Base-by-base conservation (phyloP, 257 asterid species). In the Prunella vulgaris region DNA sequence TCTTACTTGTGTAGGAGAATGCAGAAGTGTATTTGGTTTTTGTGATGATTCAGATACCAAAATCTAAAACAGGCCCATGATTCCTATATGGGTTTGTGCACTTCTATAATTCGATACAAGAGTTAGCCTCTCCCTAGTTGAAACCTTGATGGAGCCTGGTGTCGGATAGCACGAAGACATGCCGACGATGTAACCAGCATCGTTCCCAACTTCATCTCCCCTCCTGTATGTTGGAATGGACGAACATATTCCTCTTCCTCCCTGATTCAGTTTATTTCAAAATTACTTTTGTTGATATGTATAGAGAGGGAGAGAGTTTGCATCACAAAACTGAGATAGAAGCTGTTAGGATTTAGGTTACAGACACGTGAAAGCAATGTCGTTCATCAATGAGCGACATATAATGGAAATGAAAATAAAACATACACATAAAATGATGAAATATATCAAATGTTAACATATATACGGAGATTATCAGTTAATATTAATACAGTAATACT, bases 41-140 rank as follows among this genome's bases (percentile, higher is more conserved):
- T 73, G 18, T 2, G 88, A 76, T 22, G 90, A 68, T 66, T 80
- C 87, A n/a, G 95, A 88, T 68, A 88, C 68, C 77, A 87, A 79
- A 65, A 93, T 48, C 84, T 93, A 93, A 75, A 93, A 87, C 20
- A 93, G 90, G 40, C 93, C 93, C 98, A 93, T 88, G n/a, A 93
- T 95, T 64, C 97, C 98, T 0, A 94, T 83, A 66, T 85, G 98
- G 37, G 51, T 72, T 78, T 49, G 74, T 30, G 70, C 32, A 65
- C 81, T 80, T 77, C 85, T 88, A 66, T 93, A 93, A 49, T 88
- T 88, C 10, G 97, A 93, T 27, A 84, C 78, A 12, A 93, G 69
- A 20, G 86, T 85, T 0, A 93, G 76, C 40, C 28, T 83, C 84
- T 90, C 96, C 37, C 97, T 94, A 0, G 81, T 67, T 14, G 85